A percentile compares a stretch with the other conserved stretches of the same genome.
Evolutionary conservation across 129 eudicot species (phyloP).

Genomic region (Heracleum sosnowskyi): DNA sequence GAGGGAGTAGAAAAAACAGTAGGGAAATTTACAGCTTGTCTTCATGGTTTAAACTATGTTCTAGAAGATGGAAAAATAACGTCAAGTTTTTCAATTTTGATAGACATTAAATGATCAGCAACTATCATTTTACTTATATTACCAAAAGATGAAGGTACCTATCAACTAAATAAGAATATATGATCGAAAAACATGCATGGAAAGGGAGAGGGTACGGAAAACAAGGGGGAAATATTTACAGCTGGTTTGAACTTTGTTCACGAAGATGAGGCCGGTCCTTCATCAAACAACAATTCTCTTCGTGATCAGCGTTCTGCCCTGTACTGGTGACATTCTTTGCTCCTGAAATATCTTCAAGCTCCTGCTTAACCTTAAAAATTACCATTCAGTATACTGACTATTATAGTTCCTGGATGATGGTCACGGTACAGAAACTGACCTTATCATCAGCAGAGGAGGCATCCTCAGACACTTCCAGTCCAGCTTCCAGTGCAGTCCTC

Average conservation of each 20-base stretch:
- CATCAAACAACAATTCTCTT: constrained; percentile 24
- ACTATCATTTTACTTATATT: neutral
- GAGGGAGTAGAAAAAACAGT: neutral
- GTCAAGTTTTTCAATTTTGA: neutral
- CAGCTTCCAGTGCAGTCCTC: constrained; percentile 59
- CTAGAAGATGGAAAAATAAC: neutral
- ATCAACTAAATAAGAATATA: neutral
- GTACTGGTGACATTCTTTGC: constrained; percentile 47
- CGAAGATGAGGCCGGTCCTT: constrained; percentile 20
- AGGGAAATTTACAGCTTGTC: neutral
- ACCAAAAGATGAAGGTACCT: neutral
- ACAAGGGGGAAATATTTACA: constrained; percentile 30
- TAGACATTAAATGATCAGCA: neutral
- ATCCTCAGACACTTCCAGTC: constrained; percentile 36
- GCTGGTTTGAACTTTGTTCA: constrained; percentile 18
- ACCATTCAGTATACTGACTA: constrained; percentile 21
- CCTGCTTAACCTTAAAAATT: constrained; percentile 44
- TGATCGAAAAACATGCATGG: neutral
- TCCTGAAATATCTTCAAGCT: constrained; percentile 49
- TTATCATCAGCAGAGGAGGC: constrained; percentile 45
- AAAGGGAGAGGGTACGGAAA: neutral
- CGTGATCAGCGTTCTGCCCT: constrained; percentile 52
- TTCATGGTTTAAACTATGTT: neutral
- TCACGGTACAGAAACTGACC: constrained; percentile 31
- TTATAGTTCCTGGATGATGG: neutral